These are phyloP conservation scores for Salix koriyanagi DNA, from an alignment of 345 rosid species.

Conservation along the genomic window DNA sequence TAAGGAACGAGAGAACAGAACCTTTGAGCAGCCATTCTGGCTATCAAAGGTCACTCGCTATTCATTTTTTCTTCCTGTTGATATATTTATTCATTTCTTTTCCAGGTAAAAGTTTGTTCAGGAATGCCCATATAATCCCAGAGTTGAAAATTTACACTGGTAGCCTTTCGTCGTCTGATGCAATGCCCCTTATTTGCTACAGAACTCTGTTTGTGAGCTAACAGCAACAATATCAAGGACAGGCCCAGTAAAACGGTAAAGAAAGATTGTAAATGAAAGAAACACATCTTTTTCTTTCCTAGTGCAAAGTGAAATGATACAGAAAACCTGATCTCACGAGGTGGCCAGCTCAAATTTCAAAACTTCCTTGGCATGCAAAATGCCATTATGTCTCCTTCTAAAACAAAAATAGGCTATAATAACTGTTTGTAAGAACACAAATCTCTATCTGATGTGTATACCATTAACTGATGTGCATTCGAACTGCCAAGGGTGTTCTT, in stretches of 20 bases:
- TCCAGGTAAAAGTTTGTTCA: slow-evolving; percentile 7
- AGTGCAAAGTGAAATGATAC: background rate
- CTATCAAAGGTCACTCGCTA: slow-evolving; percentile 3
- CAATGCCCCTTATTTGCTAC: background rate
- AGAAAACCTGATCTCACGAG: background rate
- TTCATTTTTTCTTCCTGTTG: slow-evolving; percentile 14
- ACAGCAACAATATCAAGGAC: background rate
- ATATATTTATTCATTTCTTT: slow-evolving; percentile 33
- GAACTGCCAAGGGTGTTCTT: background rate
- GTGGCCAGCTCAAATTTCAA: background rate
- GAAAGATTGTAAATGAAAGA: background rate
- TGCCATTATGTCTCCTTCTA: background rate
- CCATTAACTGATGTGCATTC: background rate
- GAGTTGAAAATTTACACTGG: slow-evolving; percentile 11
- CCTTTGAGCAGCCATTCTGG: slow-evolving; percentile 7
- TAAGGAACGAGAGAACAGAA: slow-evolving; percentile 22
- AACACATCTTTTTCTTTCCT: background rate
- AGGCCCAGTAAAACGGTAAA: background rate
- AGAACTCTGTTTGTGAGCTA: background rate
- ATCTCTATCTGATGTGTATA: background rate
- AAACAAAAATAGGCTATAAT: background rate
- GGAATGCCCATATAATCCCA: slow-evolving; percentile 13
- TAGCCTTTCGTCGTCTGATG: slow-evolving; percentile 8
- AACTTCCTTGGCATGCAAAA: background rate
- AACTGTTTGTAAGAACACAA: background rate